Percentiles rank a stretch among this genome's conserved stretches.
Conservation (phyloP, 2,329 filamentous ascomycete species). For the Xylaria digitata region DNA sequence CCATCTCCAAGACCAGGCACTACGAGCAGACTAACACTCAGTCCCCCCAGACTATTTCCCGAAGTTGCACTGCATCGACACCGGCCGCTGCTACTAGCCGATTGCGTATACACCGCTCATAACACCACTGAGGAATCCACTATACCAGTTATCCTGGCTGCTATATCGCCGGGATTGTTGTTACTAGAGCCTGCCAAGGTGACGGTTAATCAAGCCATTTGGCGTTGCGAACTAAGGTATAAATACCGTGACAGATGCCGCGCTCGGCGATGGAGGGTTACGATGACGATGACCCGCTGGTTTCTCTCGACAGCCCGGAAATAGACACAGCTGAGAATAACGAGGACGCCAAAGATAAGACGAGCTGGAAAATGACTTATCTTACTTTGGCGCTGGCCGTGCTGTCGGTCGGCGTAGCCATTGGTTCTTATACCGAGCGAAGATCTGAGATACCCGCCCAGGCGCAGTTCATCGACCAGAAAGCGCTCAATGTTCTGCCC, state of each 20-base stretch:
- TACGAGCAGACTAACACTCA: no score
- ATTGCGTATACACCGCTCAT: constrained; percentile 4
- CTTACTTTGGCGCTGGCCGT: constrained; percentile 35
- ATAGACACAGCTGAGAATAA: not conserved
- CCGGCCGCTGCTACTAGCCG: constrained; percentile 1
- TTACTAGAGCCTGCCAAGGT: not conserved
- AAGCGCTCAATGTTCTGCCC: constrained; percentile 56
- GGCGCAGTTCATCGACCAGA: constrained; percentile 58
- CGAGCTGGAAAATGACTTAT: constrained; percentile 40
- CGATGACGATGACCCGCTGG: not conserved
- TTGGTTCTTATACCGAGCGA: constrained; percentile 35
- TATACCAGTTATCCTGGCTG: not conserved
- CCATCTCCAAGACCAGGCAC: no score
- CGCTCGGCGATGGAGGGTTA: not conserved
- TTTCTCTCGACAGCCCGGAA: not conserved
- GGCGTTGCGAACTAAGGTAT: constrained; percentile 8
- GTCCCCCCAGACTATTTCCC: no score
- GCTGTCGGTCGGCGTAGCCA: constrained; percentile 36
- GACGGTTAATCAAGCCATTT: not conserved
- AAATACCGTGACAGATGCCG: constrained; percentile 19
- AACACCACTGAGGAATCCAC: constrained; percentile 3
- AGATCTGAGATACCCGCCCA: constrained; percentile 48
- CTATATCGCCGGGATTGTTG: not conserved
- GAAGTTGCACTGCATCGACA: no score
- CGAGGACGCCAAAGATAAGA: not conserved